Conservation (phyloP, 106 monocot species). For the Allium sativum region DNA sequence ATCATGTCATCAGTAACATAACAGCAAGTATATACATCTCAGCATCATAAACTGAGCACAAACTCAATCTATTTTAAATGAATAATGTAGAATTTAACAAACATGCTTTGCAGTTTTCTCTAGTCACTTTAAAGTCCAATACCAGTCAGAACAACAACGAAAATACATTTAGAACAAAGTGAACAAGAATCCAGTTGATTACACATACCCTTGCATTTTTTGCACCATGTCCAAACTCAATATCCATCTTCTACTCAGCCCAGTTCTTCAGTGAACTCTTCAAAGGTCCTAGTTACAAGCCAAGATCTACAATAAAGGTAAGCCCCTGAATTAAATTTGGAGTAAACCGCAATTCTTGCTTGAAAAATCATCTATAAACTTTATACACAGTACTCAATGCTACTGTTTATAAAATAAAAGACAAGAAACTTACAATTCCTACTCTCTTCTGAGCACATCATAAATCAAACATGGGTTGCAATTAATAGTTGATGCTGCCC, state of each 20-base stretch:
- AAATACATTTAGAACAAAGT: too few species aligned
- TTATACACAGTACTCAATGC: neutral
- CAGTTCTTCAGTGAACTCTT: neutral
- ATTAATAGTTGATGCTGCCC: slow-evolving; percentile 1
- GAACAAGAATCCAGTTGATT: too few species aligned
- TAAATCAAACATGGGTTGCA: slow-evolving; percentile 7
- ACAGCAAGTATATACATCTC: too few species aligned
- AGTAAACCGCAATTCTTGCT: neutral
- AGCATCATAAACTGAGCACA: too few species aligned
- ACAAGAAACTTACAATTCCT: neutral
- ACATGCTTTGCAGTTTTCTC: too few species aligned
- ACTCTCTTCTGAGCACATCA: neutral
- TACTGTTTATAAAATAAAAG: slow-evolving; percentile 2
- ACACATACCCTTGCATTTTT: slow-evolving; percentile 10
- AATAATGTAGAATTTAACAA: too few species aligned
- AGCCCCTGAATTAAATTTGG: neutral
- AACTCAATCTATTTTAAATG: too few species aligned
- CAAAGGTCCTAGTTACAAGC: neutral
- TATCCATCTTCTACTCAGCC: neutral
- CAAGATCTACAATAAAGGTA: neutral
- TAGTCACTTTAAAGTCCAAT: too few species aligned
- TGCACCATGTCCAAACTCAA: neutral
- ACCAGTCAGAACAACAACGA: too few species aligned
- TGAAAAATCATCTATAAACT: too few species aligned
- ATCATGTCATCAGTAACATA: too few species aligned